Conservation (phyloP, 2,329 filamentous ascomycete species). For the Diaporthe batatas region DNA sequence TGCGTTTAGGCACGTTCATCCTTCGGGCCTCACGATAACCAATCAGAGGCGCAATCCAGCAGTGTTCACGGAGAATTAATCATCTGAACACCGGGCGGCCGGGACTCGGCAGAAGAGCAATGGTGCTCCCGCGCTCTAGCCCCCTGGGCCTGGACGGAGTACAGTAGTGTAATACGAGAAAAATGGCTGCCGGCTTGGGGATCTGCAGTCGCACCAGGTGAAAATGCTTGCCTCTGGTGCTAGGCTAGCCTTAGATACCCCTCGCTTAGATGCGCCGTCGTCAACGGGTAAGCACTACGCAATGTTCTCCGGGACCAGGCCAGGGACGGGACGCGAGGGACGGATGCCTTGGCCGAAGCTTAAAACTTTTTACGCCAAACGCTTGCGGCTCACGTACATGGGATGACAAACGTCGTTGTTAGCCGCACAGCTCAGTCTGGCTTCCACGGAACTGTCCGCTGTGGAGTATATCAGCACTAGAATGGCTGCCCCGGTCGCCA, state of each 20-base stretch:
- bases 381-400: too few relatives aligned
- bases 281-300: slow-evolving; percentile 12
- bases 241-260: neutral
- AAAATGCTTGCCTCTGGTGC: neutral
- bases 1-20: slow-evolving; percentile 1
- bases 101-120: neutral
- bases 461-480: too few relatives aligned
- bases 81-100: neutral
- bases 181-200: slow-evolving; percentile 17
- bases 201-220: slow-evolving; percentile 22
- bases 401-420: too few relatives aligned
- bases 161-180: slow-evolving; percentile 11
- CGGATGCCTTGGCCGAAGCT: too few relatives aligned
- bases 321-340: neutral
- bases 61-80: neutral
- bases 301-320: neutral
- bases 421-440: too few relatives aligned
- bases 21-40: neutral
- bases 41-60: neutral
- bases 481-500: too few relatives aligned
- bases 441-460: too few relatives aligned
- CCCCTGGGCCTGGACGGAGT: neutral
- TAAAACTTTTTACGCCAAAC: too few relatives aligned
- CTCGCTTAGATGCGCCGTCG: neutral
- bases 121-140: neutral